These are phyloP conservation scores for Pseudogymnoascus sp. DNA, from an alignment of 2,329 filamentous ascomycete species.

Conservation along the genomic window DNA sequence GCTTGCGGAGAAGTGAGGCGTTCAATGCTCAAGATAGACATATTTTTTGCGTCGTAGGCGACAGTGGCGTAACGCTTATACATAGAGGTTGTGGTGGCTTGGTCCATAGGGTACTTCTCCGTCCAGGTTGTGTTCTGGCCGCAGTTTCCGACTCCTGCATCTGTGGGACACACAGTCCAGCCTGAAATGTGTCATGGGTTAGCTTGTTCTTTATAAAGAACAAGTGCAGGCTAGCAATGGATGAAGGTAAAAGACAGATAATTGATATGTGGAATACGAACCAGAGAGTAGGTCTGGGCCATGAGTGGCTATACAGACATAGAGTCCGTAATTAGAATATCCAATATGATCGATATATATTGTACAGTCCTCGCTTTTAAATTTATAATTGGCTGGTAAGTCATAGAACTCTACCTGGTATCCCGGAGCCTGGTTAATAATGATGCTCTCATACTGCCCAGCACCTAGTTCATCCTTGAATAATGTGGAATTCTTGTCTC, in stretches of 20 bases:
- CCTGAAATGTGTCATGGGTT: not conserved
- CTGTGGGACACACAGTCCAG: not conserved
- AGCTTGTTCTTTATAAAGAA: not conserved
- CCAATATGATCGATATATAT: not conserved
- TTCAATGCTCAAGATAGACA: constrained; percentile 4
- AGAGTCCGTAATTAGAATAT: not conserved
- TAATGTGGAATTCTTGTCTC: not conserved
- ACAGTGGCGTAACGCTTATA: not conserved
- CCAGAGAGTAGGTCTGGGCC: not conserved
- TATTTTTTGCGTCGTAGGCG: not conserved
- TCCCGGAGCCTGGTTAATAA: constrained; percentile 1
- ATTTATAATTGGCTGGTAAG: not conserved
- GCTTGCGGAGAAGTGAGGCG: not conserved
- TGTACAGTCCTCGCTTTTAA: not conserved
- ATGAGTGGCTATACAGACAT: constrained; percentile 4
- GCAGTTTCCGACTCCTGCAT: not conserved
- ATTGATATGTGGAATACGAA: not conserved
- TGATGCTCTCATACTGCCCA: not conserved
- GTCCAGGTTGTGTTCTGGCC: not conserved
- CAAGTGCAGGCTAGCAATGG: not conserved
- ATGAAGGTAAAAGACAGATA: not conserved
- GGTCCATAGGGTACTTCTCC: constrained; percentile 2
- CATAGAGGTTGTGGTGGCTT: constrained; percentile 1
- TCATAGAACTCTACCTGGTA: not conserved
- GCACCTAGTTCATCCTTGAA: not conserved